A percentile compares a stretch with the other conserved stretches of the same genome.
Conservation (phyloP, 768 basidiomycete genomes). For the Roridomyces roridus region DNA sequence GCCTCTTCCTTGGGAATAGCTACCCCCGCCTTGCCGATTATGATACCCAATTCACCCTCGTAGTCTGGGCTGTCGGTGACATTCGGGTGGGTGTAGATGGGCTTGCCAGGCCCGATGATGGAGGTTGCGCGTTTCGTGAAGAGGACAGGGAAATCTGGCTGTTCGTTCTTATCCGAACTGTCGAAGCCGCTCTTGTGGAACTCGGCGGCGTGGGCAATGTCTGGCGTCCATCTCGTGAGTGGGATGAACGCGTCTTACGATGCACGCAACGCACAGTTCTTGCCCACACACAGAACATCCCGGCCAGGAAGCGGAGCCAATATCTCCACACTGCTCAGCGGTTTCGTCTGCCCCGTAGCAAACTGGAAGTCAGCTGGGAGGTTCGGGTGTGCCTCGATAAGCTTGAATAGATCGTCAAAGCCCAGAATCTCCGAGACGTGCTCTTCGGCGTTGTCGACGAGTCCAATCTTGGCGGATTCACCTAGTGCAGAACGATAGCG, state of each 20-base stretch:
- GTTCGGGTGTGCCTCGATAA: slow-evolving; percentile 25
- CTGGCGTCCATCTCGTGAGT: neutral
- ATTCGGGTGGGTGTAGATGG: slow-evolving; percentile 25
- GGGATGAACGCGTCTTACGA: neutral
- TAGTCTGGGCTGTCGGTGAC: slow-evolving; percentile 24
- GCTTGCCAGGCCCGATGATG: slow-evolving; percentile 18
- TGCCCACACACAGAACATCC: slow-evolving; percentile 22
- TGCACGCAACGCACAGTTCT: slow-evolving; percentile 10
- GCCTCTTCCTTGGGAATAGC: slow-evolving; percentile 13
- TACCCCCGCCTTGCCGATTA: slow-evolving; percentile 21
- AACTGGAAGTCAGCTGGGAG: slow-evolving; percentile 17
- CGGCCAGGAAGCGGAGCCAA: slow-evolving; percentile 25
- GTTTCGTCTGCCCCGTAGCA: slow-evolving; percentile 5
- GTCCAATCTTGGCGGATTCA: slow-evolving; percentile 13
- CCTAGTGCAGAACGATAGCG: slow-evolving; percentile 13
- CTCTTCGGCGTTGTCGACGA: slow-evolving; percentile 17
- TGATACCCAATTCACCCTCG: slow-evolving; percentile 26
- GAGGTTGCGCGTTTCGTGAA: slow-evolving; percentile 27
- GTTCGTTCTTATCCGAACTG: slow-evolving; percentile 25
- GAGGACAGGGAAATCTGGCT: slow-evolving; percentile 25
- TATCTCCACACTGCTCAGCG: slow-evolving; percentile 11
- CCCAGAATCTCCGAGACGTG: slow-evolving; percentile 19
- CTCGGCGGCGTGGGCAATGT: slow-evolving; percentile 24
- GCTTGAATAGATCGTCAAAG: slow-evolving; percentile 20
- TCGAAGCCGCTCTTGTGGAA: slow-evolving; percentile 28